Base-by-base conservation (phyloP, 306 rosid genomes). In the Lathyrus oleraceus region DNA sequence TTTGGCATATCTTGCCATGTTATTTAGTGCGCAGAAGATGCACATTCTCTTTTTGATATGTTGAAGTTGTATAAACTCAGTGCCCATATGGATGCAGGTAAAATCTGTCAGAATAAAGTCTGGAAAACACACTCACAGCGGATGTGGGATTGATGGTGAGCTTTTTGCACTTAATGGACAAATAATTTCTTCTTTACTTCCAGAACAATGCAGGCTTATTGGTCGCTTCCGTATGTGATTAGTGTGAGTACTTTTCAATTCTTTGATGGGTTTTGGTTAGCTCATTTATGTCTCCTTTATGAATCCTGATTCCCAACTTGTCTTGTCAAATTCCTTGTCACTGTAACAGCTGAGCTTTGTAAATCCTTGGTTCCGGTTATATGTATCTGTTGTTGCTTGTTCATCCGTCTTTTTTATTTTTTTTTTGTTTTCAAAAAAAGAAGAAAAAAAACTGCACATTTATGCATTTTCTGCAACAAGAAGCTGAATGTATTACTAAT, bases 61-160 rank as follows among this genome's bases (percentile, higher is more conserved):
- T 67, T 70, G 35, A 68, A 62, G 16, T 71, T 56, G 64, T 75
- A 44, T 80, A 65, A 81, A 58, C 25, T 25, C 28, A 35, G 62
- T 38, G 51, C 56, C 28, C 58, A 10, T 62, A 76, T 48, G 52
- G 67, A 73, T 87, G 82, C 87, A 94, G 99, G 99, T 84, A 35
- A 94, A 87, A 75, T 87, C 92, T 0, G 97, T 94, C 82, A 94
- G 87, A 89, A 88, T 94, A 69, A 88, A 89, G 79, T 75, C 89
- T 7, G 97, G 87, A 66, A 91, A 94, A 85, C 98, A 86, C 84
- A 86, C 86, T 53, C 95, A 91, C 77, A 86, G 82, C 13, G 91
- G 99, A 6, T 94, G 99, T 67, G 99, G 99, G 48, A 94, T 94
- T 78, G 99, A 94, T 85, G 99, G 99, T 54, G 99, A 94, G 85